Evolutionary conservation across 1,139 yeast genomes (phyloP).

Genomic region (Kodamaea arcana): DNA sequence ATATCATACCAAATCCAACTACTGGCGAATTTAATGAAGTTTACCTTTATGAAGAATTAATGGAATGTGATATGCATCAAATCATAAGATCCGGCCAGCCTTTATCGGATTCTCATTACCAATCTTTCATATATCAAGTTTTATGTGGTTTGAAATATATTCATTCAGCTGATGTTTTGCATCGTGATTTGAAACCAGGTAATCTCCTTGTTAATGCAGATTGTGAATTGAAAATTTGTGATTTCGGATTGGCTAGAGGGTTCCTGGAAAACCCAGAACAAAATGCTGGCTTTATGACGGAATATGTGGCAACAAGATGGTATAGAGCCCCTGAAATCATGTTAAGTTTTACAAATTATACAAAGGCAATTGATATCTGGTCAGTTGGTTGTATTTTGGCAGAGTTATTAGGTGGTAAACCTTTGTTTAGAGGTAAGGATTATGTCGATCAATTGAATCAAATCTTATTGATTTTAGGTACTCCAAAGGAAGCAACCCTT

Average conservation of each 20-base stretch:
- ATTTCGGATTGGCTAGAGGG: constrained; percentile 96
- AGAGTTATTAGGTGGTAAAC: constrained; percentile 86
- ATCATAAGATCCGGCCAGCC: constrained; percentile 93
- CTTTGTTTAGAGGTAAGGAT: constrained; percentile 90
- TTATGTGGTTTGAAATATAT: constrained; percentile 90
- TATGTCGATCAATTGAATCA: constrained; percentile 94
- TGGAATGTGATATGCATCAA: constrained; percentile 99
- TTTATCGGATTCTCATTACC: constrained; percentile 91
- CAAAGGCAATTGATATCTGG: constrained; percentile 96
- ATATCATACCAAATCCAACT: constrained; percentile 73
- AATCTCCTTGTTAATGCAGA: constrained; percentile 91
- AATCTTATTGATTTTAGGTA: constrained; percentile 80
- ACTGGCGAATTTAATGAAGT: constrained; percentile 80
- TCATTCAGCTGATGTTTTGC: constrained; percentile 93
- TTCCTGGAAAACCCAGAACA: constrained; percentile 78
- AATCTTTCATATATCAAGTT: constrained; percentile 86
- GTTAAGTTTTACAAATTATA: constrained; percentile 87
- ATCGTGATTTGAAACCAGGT: constrained; percentile 93
- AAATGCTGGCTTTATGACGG: constrained; percentile 89
- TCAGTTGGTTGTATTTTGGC: constrained; percentile 96
- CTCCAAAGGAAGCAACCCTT: constrained; percentile 82
- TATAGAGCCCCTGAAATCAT: constrained; percentile 97
- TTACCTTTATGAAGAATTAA: constrained; percentile 86
- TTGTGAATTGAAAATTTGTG: constrained; percentile 94
- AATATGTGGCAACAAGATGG: constrained; percentile 97